Percentiles rank a stretch among this genome's conserved stretches.
Evolutionary conservation across 768 basidiomycete species (phyloP).

Genomic region (Tylopilus plumbeoviolaceoides): DNA sequence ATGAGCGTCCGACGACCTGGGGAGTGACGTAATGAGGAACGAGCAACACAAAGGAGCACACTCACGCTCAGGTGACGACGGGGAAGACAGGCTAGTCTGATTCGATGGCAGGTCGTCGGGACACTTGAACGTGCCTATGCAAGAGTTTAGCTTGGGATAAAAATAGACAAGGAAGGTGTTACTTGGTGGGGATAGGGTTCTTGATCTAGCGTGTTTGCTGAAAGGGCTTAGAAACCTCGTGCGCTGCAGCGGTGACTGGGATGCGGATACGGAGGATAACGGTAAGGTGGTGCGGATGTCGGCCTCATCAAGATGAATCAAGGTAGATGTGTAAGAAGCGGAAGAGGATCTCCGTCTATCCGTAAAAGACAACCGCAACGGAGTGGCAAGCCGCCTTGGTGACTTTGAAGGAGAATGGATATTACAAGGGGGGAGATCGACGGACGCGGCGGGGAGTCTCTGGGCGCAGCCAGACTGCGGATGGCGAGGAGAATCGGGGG

Average conservation of each 20-base stretch:
- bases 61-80: slow-evolving; percentile 1
- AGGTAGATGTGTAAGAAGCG: neutral
- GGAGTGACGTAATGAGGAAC: neutral
- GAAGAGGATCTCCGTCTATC: slow-evolving; percentile 8
- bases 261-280: neutral
- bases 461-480: neutral
- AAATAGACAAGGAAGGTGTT: neutral
- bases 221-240: slow-evolving; percentile 16
- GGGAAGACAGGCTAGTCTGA: neutral
- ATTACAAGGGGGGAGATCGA: slow-evolving; percentile 1
- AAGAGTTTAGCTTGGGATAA: neutral
- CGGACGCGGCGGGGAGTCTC: neutral
- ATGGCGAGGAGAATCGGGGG: neutral
- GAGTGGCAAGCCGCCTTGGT: neutral
- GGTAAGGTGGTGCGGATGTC: neutral
- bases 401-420: neutral
- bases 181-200: slow-evolving; percentile 16
- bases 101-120: neutral
- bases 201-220: slow-evolving; percentile 13
- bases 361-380: slow-evolving; percentile 7
- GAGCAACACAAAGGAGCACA: neutral
- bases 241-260: slow-evolving; percentile 3
- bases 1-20: slow-evolving; percentile 12
- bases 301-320: neutral
- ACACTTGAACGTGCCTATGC: slow-evolving; percentile 5